Evolutionary conservation across 768 basidiomycete genomes (phyloP), one percentile per base, ranked within the genome.

Genomic region (Thelephora aurantiotincta): DNA sequence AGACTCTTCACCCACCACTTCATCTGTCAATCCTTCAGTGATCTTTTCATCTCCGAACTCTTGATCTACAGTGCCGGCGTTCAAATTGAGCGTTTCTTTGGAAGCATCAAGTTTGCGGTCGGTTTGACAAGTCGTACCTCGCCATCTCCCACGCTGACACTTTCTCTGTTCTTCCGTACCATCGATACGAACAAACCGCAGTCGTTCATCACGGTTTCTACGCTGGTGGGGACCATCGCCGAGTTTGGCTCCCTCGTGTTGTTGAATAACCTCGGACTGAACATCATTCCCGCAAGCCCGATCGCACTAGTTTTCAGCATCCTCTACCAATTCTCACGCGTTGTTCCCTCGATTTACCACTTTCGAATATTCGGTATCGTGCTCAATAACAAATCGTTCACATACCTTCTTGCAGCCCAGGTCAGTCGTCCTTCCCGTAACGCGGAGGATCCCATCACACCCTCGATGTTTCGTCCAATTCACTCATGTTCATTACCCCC

Each of bases 51-150:
- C 37, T 78, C 76, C 0, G 77, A 83, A 51, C 54, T 94, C 20
- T 50, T 91, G 4, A 63, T 94, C 1, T 92, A 81, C 64, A 78
- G 78, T 56, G 69, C 78, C 16, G 77, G 74, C 2, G 60, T 87
- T 1, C 73, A 72, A 20, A 70, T 94, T 26, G 93, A 97, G 57
- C 75, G 93, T 46, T 77, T 78, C 36, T 96, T 90, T 57, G 92
- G 93, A 11, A 80, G 80, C 47, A 63, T 83, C 49, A 96, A 96
- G 62, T 96, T 75, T 64, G 88, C 87, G 26, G 89, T 91, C 53
- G 63, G 79, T 61, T 12, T 26, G 53, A 19, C 35, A 16, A 14
- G 19, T 44, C 48, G 46, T 33, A 47, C 38, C 5, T 47, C 44
- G 26, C 26, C 26, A 30, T 9, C 4, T 4, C 26, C 26, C 26